Percentiles rank a stretch among this genome's conserved stretches.
Conservation (phyloP, 176 grass and related monocot genomes). For the Oryza meyeriana region DNA sequence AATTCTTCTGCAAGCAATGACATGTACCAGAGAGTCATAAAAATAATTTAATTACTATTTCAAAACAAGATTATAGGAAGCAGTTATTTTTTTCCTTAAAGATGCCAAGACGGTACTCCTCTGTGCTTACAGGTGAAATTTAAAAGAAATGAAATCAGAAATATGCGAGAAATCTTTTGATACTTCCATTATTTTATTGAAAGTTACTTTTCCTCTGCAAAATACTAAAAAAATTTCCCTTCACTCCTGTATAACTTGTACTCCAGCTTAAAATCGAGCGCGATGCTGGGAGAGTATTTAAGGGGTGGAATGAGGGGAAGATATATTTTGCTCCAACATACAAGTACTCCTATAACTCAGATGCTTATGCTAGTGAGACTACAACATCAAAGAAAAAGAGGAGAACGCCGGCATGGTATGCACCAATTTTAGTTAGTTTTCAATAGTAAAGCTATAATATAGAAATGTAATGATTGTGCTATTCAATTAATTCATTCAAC, state of each 20-base stretch:
- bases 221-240: background rate
- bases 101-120: background rate
- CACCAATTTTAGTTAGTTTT: background rate
- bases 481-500: background rate
- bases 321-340: conserved; percentile 92
- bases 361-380: conserved; percentile 63
- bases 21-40: background rate
- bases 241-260: conserved; percentile 15
- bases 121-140: background rate
- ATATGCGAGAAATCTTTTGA: background rate
- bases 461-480: background rate
- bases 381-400: conserved; percentile 57
- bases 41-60: background rate
- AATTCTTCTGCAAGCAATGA: background rate
- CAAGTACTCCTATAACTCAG: conserved; percentile 77
- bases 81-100: background rate
- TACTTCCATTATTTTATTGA: background rate
- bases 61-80: background rate
- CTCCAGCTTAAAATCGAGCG: conserved; percentile 75
- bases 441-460: background rate
- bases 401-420: conserved; percentile 78
- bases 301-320: conserved; percentile 82
- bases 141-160: background rate
- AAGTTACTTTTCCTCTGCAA: background rate
- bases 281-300: conserved; percentile 46